Base-by-base conservation (phyloP, 495 filamentous ascomycete species). In the Penicillium herquei region DNA sequence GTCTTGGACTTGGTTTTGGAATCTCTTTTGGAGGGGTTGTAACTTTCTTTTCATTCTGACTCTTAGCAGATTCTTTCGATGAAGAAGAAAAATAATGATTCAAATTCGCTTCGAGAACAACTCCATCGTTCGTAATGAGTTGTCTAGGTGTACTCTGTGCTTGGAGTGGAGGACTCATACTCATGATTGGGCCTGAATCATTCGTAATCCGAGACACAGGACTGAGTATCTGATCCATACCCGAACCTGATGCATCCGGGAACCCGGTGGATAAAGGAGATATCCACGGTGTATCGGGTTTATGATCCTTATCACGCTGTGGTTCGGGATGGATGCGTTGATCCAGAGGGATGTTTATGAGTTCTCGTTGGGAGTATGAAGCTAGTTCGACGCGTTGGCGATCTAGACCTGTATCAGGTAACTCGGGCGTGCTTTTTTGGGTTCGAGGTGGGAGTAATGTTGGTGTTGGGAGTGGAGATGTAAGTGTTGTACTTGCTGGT, bases 341-440 rank as follows among this genome's bases (percentile, higher is more conserved):
- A 9, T 51, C 26, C 6, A 58, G 34, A 1, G 67, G 66, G 5
- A 67, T 16, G 31, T 74, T 76, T 37, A 76, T 76, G 2, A 74
- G 57, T 49, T 73, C 73, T 11, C 70, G 63, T 9, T 58, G 55
- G 0, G 63, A 54, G 9, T 63, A 16, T 0, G 55, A 46, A 0
- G 73, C 52, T 16, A 76, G 57, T 55, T 76, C 73, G 8, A 59
- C 62, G 12, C 69, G 59, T 18, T 46, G 49, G 1, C 65, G 66
- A 47, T 64, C 59, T 61, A 73, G 66, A 5, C 58, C 67, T 34
- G 70, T 73, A 42, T 76, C 69, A 34, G 56, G 55, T 26, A 76
- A 64, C 21, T 75, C 70, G 4, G 66, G 56, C 11, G 63, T 55
- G 3, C 44, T 40, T 14, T 44, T 39, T 9, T 37, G 39, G 7